Evolutionary conservation across 768 basidiomycete species (phyloP), one percentile per base, ranked within the genome.

Genomic region (Kondoa malvinella): DNA sequence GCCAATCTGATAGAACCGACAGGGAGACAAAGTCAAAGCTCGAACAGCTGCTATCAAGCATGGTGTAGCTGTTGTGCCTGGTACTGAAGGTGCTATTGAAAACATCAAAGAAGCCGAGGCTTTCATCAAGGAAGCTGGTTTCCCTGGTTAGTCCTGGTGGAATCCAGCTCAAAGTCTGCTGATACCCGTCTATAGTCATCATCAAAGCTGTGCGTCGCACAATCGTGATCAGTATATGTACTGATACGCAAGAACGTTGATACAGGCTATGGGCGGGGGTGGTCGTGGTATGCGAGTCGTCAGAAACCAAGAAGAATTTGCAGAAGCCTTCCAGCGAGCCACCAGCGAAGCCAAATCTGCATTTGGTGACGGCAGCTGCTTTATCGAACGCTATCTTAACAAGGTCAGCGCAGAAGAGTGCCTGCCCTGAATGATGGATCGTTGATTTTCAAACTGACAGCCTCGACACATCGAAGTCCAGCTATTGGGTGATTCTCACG

Each of bases 201-300:
- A 96, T 99, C 84, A 99, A 97, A 80, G 95, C 95, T 50, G 94
- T 21, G 21, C n/a, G n/a, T n/a, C n/a, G n/a, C n/a, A n/a, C n/a
- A n/a, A n/a, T n/a, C n/a, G n/a, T n/a, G n/a, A n/a, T n/a, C 94
- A 8, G 92, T 95, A 89, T 94, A n/a, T n/a, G n/a, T n/a, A n/a
- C n/a, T n/a, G n/a, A n/a, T n/a, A n/a, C n/a, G n/a, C n/a, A n/a
- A n/a, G n/a, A n/a, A n/a, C n/a, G n/a, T n/a, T n/a, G n/a, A n/a
- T n/a, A n/a, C n/a, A n/a, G n/a, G n/a, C 94, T 68, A 63, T 63
- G 58, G 70, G 70, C 30, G 94, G 92, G 68, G 94, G 94, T 73
- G 95, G 95, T 66, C 89, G 94, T 73, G 95, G 95, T 69, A 99
- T 97, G 95, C 88, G 95, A 74, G 94, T 99, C 67, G 95, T 99